A percentile compares a stretch with the other conserved stretches of the same genome.
Evolutionary conservation across 176 grass and related monocot species (phyloP).

Genomic region (Lolium multiflorum): DNA sequence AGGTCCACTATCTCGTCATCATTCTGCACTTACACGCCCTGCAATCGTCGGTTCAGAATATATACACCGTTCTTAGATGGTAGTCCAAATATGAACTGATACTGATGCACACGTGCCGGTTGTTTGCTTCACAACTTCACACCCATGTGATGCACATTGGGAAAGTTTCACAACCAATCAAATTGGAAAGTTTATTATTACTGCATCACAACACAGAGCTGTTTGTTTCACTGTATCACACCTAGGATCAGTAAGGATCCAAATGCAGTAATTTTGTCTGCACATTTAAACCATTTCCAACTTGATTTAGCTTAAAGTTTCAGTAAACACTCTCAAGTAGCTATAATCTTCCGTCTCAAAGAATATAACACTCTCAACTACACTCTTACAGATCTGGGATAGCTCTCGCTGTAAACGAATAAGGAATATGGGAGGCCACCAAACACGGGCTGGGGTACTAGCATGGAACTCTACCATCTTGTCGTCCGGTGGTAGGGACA

Average conservation of each 20-base stretch:
- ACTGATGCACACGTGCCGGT: not conserved
- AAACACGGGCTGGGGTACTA: slow-evolving; percentile 77
- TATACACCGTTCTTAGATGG: not conserved
- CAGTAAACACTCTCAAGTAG: not conserved
- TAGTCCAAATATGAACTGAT: no score
- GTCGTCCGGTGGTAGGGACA: slow-evolving; percentile 95
- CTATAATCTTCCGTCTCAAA: not conserved
- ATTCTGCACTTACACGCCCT: not conserved
- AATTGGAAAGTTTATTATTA: no score
- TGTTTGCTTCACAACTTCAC: not conserved
- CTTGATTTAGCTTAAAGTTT: not conserved
- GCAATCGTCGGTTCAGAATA: not conserved
- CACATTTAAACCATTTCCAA: not conserved
- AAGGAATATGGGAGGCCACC: slow-evolving; percentile 86
- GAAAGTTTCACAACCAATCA: not conserved
- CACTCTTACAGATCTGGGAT: slow-evolving; percentile 83
- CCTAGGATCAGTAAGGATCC: no score
- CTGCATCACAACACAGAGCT: no score
- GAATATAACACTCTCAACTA: not conserved
- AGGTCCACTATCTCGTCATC: slow-evolving; percentile 45
- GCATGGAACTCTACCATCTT: slow-evolving; percentile 93
- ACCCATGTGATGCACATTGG: not conserved
- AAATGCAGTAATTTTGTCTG: not conserved
- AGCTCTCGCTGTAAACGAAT: slow-evolving; percentile 86
- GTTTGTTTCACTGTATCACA: no score